Conservation (phyloP, 169 alveolate genomes). For the Eimeria sp. region DNA sequence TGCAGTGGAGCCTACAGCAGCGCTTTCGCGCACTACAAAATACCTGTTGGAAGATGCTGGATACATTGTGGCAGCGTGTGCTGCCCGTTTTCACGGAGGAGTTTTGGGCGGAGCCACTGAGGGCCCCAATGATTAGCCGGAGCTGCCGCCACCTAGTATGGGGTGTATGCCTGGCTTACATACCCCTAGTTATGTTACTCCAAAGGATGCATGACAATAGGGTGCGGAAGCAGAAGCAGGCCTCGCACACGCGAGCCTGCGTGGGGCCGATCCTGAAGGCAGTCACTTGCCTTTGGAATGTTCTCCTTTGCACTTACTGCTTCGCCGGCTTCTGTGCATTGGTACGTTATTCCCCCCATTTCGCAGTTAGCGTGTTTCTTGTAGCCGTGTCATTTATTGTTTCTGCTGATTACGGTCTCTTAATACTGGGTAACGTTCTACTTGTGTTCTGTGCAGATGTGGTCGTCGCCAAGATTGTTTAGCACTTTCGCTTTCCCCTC, state of each 20-base stretch:
- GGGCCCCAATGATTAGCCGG: constrained; percentile 75
- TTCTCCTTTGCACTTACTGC: constrained; percentile 48
- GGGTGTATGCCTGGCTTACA: constrained; percentile 66
- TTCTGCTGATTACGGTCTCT: neutral
- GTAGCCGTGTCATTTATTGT: neutral
- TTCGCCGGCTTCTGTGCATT: constrained; percentile 52
- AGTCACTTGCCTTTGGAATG: constrained; percentile 71
- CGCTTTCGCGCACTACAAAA: neutral
- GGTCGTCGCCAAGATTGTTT: constrained; percentile 70
- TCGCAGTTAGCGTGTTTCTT: neutral
- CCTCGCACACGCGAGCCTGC: constrained; percentile 33
- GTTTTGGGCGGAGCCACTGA: constrained; percentile 67
- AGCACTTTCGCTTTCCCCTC: constrained; percentile 66
- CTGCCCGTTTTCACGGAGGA: constrained; percentile 72
- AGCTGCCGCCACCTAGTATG: constrained; percentile 73
- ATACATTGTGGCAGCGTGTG: constrained; percentile 58
- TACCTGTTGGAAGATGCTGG: constrained; percentile 21
- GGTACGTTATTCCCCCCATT: neutral
- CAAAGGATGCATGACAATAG: constrained; percentile 37
- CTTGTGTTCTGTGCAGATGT: constrained; percentile 49
- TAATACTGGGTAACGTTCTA: neutral
- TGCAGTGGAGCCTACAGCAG: neutral
- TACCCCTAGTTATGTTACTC: constrained; percentile 40
- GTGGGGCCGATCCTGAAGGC: constrained; percentile 66
- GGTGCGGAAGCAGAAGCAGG: constrained; percentile 19